Evolutionary conservation across 148 eudicot species (phyloP).

Genomic region (Arctostaphylos glauca): DNA sequence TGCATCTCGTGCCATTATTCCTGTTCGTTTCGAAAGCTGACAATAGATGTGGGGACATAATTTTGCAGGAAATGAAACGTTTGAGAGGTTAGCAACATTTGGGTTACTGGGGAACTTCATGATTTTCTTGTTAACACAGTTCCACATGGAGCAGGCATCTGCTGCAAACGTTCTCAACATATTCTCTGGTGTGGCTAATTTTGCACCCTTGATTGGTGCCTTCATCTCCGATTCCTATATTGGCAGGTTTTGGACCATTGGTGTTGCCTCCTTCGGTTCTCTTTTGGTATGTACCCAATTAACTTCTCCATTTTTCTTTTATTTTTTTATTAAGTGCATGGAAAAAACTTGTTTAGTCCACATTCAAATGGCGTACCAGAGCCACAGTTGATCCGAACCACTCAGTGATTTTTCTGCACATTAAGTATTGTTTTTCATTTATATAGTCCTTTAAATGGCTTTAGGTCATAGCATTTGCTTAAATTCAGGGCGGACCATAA

Average conservation of each 20-base stretch:
- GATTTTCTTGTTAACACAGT: conserved; percentile 58
- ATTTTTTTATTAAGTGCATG: too few relatives aligned
- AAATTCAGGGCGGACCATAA: too few relatives aligned
- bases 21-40: too few relatives aligned
- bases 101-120: conserved; percentile 72
- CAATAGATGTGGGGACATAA: too few relatives aligned
- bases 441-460: too few relatives aligned
- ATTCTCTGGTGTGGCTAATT: conserved; percentile 55
- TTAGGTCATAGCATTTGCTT: too few relatives aligned
- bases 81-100: conserved; percentile 74
- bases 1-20: too few relatives aligned
- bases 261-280: conserved; percentile 48
- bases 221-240: conserved; percentile 68
- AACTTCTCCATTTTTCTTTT: background rate
- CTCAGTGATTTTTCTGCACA: too few relatives aligned
- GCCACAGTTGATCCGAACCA: too few relatives aligned
- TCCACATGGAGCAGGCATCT: conserved; percentile 74
- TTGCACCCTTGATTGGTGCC: conserved; percentile 78
- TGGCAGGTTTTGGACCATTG: conserved; percentile 71
- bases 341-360: too few relatives aligned
- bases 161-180: conserved; percentile 63
- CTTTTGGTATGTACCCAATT: conserved; percentile 40
- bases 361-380: too few relatives aligned
- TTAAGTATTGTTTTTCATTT: too few relatives aligned
- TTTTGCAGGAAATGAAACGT: conserved; percentile 78